Conservation (phyloP, 2,329 filamentous ascomycete genomes). For the Neoascochyta sp. region DNA sequence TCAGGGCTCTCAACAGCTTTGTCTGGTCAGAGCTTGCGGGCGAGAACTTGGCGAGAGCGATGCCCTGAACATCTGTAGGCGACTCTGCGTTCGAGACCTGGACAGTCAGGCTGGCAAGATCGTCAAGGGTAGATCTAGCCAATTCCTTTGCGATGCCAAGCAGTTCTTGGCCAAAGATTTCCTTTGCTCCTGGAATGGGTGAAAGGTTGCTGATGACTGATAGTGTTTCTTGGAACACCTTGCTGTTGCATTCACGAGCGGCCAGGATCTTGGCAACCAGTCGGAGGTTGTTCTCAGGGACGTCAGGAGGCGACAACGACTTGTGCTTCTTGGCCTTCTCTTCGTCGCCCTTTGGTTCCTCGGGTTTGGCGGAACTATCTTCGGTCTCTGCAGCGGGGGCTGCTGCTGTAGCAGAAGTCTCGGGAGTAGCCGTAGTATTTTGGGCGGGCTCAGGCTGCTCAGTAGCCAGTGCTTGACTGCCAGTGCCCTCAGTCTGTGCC, state of each 20-base stretch:
- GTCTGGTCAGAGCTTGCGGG: constrained; percentile 94
- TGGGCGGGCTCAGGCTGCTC: constrained; percentile 9
- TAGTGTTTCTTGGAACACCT: constrained; percentile 96
- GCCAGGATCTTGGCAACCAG: constrained; percentile 96
- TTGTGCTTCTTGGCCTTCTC: constrained; percentile 52
- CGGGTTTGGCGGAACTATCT: constrained; percentile 26
- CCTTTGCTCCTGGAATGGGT: constrained; percentile 83
- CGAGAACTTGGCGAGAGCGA: constrained; percentile 92
- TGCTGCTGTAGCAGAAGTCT: constrained; percentile 36
- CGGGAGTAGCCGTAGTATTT: constrained; percentile 37
- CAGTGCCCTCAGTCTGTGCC: constrained; percentile 10
- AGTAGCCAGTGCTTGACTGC: constrained; percentile 1
- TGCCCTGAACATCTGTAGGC: constrained; percentile 90
- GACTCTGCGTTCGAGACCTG: constrained; percentile 84
- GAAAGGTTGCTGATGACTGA: constrained; percentile 99
- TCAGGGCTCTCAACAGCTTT: constrained; percentile 86
- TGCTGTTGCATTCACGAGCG: constrained; percentile 91
- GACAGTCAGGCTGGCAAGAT: constrained; percentile 78
- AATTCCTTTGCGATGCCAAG: constrained; percentile 81
- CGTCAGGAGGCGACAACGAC: constrained; percentile 72
- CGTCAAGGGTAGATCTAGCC: constrained; percentile 77
- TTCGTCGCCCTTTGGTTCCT: constrained; percentile 32
- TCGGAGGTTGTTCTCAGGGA: constrained; percentile 84
- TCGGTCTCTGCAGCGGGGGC: constrained; percentile 13
- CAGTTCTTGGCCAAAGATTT: constrained; percentile 88